Evolutionary conservation across 495 filamentous ascomycete genomes (phyloP), one percentile per base, ranked within the genome.

Genomic region (Coniosporium apollinis): DNA sequence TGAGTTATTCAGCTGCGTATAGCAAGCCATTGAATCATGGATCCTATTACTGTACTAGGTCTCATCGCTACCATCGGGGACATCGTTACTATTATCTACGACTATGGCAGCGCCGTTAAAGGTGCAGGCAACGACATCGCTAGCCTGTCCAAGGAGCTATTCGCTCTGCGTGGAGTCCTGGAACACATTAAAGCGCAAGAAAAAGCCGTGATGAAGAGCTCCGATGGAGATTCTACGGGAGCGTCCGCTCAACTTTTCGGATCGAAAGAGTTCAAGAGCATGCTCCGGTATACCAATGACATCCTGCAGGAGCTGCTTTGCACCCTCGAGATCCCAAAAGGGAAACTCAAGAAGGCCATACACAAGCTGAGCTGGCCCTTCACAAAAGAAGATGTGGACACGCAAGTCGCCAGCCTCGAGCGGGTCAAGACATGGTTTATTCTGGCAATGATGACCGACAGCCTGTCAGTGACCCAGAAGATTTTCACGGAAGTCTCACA

Each of bases 371-470:
- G 11, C 5, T 42, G 39, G 39, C 34, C 39, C 5, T 28, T 42
- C 5, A 21, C 24, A 19, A 42, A 38, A 30, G 9, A 16, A 13
- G 39, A 42, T 5, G 22, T 42, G 10, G 5, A 22, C 3, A 17
- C 7, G 11, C 21, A 38, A 11, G 20, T 42, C n/a, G 34, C 34
- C 15, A 17, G 28, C 9, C 6, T 42, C 11, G 39, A 21, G 21
- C 20, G 32, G 30, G 28, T 21, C 19, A 42, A 42, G 25, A 29
- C 39, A n/a, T 42, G 39, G 39, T 42, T 42, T 37, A 19, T 42
- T 13, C n/a, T 42, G 39, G 28, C 30, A 8, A 42, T 26, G 28
- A 42, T 42, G 39, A 42, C 19, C 22, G 39, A 42, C 11, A 42
- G 3, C 15, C 10, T 33, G 5, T 33, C 21, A n/a, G 5, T 36